A percentile compares a stretch with the other conserved stretches of the same genome.
Evolutionary conservation across 495 filamentous ascomycete genomes (phyloP).

Genomic region (Sabuloglossum arenarium): DNA sequence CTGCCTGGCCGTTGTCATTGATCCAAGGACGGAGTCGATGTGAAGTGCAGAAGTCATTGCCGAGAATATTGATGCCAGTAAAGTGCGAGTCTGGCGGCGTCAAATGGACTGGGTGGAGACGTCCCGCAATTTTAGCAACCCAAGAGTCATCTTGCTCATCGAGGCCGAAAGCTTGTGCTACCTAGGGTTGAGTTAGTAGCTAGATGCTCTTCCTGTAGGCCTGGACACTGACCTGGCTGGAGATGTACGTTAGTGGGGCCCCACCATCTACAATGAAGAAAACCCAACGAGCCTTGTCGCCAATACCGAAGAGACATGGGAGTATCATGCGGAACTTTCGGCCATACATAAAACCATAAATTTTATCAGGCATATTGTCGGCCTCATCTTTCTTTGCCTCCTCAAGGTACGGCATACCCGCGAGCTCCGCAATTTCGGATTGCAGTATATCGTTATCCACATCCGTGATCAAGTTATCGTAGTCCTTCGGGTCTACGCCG

Average conservation of each 20-base stretch:
- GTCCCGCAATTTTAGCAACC: background rate
- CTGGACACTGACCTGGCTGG: background rate
- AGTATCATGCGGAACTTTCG: background rate
- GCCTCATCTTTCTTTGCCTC: conserved; percentile 2
- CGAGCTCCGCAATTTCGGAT: conserved; percentile 2
- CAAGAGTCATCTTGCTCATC: background rate
- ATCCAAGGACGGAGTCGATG: background rate
- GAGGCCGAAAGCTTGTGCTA: conserved; percentile 8
- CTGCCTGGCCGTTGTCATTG: background rate
- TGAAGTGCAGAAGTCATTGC: background rate
- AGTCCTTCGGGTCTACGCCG: background rate
- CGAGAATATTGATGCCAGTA: background rate
- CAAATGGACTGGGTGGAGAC: background rate
- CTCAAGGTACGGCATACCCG: conserved; percentile 4
- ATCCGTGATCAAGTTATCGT: conserved; percentile 4
- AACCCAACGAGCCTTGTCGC: conserved; percentile 7
- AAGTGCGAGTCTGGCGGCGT: background rate
- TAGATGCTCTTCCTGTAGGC: background rate
- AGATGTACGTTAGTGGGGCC: background rate
- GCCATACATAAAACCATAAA: conserved; percentile 2
- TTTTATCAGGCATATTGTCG: background rate
- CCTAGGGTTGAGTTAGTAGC: background rate
- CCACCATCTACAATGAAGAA: conserved; percentile 8
- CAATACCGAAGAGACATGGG: conserved; percentile 1
- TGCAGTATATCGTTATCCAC: background rate